phyloP scores from a whole-genome alignment of 805 yeast species.

The Metschnikowia matae region DNA sequence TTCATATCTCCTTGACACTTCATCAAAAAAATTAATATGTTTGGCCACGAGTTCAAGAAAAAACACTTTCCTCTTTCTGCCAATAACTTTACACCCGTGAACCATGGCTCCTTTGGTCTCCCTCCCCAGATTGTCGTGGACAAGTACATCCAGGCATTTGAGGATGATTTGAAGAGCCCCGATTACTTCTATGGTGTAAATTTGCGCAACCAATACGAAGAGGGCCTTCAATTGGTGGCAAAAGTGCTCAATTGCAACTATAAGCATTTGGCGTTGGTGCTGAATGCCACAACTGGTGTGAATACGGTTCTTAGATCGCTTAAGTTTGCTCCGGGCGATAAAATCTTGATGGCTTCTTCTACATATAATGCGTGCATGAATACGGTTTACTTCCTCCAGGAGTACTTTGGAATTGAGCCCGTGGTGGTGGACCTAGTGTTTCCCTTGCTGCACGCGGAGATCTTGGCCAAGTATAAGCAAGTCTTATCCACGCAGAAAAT shows the following conservation, averaged over 20 bases:
- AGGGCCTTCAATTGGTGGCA: constrained; percentile 36
- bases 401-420: constrained; percentile 25
- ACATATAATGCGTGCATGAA: constrained; percentile 54
- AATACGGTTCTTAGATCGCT: constrained; percentile 53
- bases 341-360: constrained; percentile 45
- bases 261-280: constrained; percentile 47
- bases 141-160: constrained; percentile 6
- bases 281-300: constrained; percentile 59
- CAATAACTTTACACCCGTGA: constrained; percentile 42
- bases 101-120: constrained; percentile 65
- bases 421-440: constrained; percentile 15
- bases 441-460: constrained; percentile 19
- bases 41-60: constrained; percentile 49
- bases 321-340: constrained; percentile 50
- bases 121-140: constrained; percentile 44
- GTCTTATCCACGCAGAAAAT: constrained; percentile 21
- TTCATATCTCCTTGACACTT: no score
- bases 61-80: constrained; percentile 44
- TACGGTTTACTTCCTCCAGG: constrained; percentile 41
- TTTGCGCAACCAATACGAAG: constrained; percentile 24
- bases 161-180: constrained; percentile 35
- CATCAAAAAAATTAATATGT: constrained; percentile 13
- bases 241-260: constrained; percentile 44
- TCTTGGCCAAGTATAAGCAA: constrained; percentile 23
- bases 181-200: constrained; percentile 40